A percentile compares a stretch with the other conserved stretches of the same genome.
These are phyloP conservation scores for Metschnikowia picachoensis DNA, from an alignment of 805 yeast species.

Conservation along the genomic window DNA sequence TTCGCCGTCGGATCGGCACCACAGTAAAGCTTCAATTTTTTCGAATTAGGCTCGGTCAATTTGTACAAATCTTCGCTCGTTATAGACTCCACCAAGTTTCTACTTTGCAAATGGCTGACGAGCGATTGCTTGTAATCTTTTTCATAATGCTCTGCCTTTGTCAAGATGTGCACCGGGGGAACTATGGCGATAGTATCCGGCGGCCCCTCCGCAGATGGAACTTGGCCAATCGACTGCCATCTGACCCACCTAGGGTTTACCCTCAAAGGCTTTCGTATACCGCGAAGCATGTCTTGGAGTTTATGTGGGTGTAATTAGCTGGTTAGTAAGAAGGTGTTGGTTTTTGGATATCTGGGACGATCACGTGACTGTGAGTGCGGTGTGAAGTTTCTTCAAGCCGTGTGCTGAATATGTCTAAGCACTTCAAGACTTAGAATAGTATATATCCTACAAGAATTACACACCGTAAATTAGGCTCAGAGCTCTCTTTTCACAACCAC, in stretches of 20 bases:
- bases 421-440: no score
- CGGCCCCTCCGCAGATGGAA: constrained; percentile 13
- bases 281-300: neutral
- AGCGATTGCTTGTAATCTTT: constrained; percentile 29
- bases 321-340: no score
- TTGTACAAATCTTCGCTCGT: constrained; percentile 36
- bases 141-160: constrained; percentile 17
- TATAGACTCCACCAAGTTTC: constrained; percentile 36
- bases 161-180: constrained; percentile 31
- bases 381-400: no score
- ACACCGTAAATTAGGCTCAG: no score
- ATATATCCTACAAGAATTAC: no score
- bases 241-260: constrained; percentile 1
- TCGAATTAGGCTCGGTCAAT: constrained; percentile 23
- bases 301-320: neutral
- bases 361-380: no score
- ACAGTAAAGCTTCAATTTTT: constrained; percentile 64
- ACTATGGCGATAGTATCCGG: constrained; percentile 38
- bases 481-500: no score
- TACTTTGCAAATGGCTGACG: constrained; percentile 33
- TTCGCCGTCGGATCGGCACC: constrained; percentile 96
- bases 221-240: constrained; percentile 6
- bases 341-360: no score
- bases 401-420: no score
- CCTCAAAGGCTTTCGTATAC: neutral